phyloP scores from a whole-genome alignment of 169 alveolate genomes.

The Sarcocystis neurona region DNA sequence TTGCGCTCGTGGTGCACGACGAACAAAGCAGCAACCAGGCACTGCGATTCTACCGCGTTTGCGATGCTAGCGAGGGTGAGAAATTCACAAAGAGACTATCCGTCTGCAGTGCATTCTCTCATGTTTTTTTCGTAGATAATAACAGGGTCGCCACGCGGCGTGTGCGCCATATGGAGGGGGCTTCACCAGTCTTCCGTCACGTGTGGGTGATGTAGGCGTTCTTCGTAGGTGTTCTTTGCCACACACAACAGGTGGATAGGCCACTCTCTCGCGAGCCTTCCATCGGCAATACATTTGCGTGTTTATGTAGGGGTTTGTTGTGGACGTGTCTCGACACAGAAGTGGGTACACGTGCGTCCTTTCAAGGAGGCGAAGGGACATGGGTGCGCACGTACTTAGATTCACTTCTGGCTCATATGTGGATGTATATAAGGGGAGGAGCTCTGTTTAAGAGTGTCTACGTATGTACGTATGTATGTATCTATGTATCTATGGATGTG shows the following conservation, averaged over 20 bases:
- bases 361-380: too few species aligned
- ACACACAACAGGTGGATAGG: too few species aligned
- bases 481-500: background rate
- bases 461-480: background rate
- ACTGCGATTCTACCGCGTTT: conserved; percentile 85
- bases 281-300: too few species aligned
- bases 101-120: too few species aligned
- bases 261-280: too few species aligned
- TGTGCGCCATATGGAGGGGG: too few species aligned
- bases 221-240: too few species aligned
- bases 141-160: background rate
- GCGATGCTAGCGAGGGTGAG: conserved; percentile 77
- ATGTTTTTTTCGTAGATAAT: background rate
- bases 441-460: background rate
- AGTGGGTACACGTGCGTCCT: too few species aligned
- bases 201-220: too few species aligned
- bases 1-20: conserved; percentile 86
- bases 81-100: conserved; percentile 60
- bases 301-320: too few species aligned
- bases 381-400: background rate
- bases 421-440: background rate
- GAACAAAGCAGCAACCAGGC: conserved; percentile 83
- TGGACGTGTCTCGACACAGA: too few species aligned
- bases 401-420: background rate
- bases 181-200: too few species aligned